phyloP scores from a whole-genome alignment of 1,284 basidiomycete species.

The Tilletia setariae region DNA sequence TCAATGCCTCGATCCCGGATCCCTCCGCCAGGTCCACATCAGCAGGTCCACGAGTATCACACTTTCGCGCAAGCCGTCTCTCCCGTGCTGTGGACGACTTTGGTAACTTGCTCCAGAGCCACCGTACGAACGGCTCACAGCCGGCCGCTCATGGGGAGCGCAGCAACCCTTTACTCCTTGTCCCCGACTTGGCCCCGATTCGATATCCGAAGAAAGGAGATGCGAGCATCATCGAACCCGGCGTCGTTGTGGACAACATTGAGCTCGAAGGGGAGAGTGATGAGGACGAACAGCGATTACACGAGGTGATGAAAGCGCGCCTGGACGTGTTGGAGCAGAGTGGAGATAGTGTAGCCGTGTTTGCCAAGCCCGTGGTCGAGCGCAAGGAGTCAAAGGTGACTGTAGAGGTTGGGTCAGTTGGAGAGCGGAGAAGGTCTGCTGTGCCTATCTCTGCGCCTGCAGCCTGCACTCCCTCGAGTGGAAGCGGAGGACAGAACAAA shows the following conservation, averaged over 20 bases:
- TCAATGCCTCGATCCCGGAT: not conserved
- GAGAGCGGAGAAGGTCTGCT: too few relatives aligned
- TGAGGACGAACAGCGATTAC: slow-evolving; percentile 8
- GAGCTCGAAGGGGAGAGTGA: slow-evolving; percentile 9
- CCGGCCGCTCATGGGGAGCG: not conserved
- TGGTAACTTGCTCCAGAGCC: not conserved
- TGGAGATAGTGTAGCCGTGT: not conserved
- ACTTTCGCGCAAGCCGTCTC: slow-evolving; percentile 13
- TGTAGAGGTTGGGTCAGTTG: too few relatives aligned
- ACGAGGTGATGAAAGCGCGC: slow-evolving; percentile 12
- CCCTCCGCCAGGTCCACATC: not conserved
- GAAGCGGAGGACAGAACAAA: too few relatives aligned
- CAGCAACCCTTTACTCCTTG: slow-evolving; percentile 2
- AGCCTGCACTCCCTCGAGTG: too few relatives aligned
- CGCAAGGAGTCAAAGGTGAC: not conserved
- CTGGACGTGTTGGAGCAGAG: slow-evolving; percentile 4
- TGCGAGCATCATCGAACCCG: not conserved
- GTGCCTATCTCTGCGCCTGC: too few relatives aligned
- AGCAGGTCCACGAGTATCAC: not conserved
- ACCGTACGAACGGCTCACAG: not conserved
- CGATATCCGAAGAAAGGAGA: slow-evolving; percentile 34
- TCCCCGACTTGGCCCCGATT: slow-evolving; percentile 29
- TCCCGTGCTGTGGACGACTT: slow-evolving; percentile 1
- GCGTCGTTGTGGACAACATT: not conserved
- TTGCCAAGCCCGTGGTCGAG: not conserved